Base-by-base conservation (phyloP, 2,329 filamentous ascomycete species). In the Aspergillaceae sp. region DNA sequence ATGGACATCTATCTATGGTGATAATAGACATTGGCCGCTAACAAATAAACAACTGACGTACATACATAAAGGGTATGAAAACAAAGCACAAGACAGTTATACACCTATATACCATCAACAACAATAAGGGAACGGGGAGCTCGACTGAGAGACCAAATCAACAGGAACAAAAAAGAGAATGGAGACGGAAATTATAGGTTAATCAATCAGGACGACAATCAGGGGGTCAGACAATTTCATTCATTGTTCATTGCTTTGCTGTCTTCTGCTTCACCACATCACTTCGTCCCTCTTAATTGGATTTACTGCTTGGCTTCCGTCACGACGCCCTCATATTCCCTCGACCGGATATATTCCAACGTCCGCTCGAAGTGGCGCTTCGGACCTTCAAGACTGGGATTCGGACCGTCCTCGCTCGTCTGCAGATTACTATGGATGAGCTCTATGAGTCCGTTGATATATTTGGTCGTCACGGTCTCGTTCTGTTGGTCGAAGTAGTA, bases 401-500 rank as follows among this genome's bases (percentile, higher is more conserved):
- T 87, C 57, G 67, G 61, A 33, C 67, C 62, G 5, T 67, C 64
- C 38, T 92, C 87, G 63, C 87, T 92, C 47, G 85, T 89, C 54
- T 84, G 84, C 30, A 98, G 77, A 63, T 98, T 98, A 26, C 89
- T 95, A 68, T 98, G 90, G 61, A 98, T 97, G 52, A 98, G 80
- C 71, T 98, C 92, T 62, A 98, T 97, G 43, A 98, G 80, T 3
- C 92, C 92, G 63, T 98, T 98, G 52, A 98, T 79, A 66, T 97
- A 98, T 70, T 97, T 97, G 2, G 86, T 96, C 4, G 92, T 98
- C 35, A 98, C 92, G 55, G 90, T 90, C 71, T 98, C 92, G 68
- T 98, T 98, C 64, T 95, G 88, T 67, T 98, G 91, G 68, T 98
- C 92, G 72, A 96, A 98, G 73, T 97, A 98, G 69, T 98, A 98